These are phyloP conservation scores for Tilletiopsis washingtonensis DNA, from an alignment of 1,284 basidiomycete genomes.

Conservation along the genomic window DNA sequence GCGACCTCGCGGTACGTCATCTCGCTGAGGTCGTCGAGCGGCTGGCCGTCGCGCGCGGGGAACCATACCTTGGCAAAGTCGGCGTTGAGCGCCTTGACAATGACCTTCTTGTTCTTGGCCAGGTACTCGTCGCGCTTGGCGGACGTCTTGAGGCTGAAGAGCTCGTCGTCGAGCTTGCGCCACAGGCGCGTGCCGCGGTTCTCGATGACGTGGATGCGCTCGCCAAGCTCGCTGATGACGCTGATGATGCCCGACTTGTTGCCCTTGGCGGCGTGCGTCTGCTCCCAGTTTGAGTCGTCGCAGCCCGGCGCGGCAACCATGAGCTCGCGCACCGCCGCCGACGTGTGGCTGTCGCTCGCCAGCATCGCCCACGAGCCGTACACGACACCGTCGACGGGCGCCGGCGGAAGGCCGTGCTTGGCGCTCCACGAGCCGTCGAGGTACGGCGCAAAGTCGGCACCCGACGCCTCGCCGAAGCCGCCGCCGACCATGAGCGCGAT, in stretches of 20 bases:
- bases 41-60: conserved; percentile 53
- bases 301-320: conserved; percentile 92
- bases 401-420: conserved; percentile 76
- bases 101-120: conserved; percentile 72
- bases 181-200: conserved; percentile 92
- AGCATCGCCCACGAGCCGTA: conserved; percentile 96
- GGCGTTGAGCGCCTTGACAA: conserved; percentile 84
- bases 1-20: conserved; percentile 99
- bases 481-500: conserved; percentile 89
- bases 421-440: conserved; percentile 91
- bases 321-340: conserved; percentile 86
- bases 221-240: conserved; percentile 92
- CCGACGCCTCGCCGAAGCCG: conserved; percentile 89
- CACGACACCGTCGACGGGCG: conserved; percentile 94
- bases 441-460: conserved; percentile 95
- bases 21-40: conserved; percentile 71
- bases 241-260: conserved; percentile 93
- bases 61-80: conserved; percentile 73
- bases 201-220: conserved; percentile 98
- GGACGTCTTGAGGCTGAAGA: too few relatives aligned
- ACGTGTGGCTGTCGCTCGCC: conserved; percentile 94
- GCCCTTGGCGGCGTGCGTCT: conserved; percentile 75
- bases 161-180: conserved; percentile 86
- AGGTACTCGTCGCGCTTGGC: conserved; percentile 88
- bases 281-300: conserved; percentile 83